Percentiles rank a stretch among this genome's conserved stretches.
Conservation (phyloP, 495 filamentous ascomycete genomes). For the Parathielavia appendiculata region DNA sequence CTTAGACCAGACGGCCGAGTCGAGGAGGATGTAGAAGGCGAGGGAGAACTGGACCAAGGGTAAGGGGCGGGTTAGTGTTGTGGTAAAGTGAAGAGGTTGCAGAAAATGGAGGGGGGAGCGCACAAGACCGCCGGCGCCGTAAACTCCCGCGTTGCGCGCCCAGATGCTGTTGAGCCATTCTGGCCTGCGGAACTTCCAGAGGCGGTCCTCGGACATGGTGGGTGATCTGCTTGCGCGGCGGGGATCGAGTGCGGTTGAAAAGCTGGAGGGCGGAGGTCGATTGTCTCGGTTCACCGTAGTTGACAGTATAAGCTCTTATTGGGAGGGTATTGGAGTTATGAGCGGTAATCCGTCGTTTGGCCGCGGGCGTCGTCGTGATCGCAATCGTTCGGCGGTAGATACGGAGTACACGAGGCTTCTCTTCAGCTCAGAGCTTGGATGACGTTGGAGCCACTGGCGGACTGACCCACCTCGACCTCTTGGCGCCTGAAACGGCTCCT, state of each 20-base stretch:
- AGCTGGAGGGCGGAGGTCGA: background rate
- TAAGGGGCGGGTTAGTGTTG: background rate
- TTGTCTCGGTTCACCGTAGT: background rate
- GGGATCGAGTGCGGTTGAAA: background rate
- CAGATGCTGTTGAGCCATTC: constrained; percentile 87
- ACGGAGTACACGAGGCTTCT: background rate
- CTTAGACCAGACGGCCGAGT: constrained; percentile 81
- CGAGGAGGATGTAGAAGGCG: constrained; percentile 94
- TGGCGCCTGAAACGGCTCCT: background rate
- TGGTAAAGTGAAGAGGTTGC: background rate
- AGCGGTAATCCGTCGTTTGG: background rate
- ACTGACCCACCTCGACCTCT: constrained; percentile 11
- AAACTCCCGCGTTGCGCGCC: constrained; percentile 77
- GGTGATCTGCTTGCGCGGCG: background rate
- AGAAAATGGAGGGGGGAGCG: constrained; percentile 24
- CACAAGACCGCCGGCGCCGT: constrained; percentile 81
- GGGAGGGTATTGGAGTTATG: background rate
- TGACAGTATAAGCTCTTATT: background rate
- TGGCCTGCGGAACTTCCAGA: constrained; percentile 74
- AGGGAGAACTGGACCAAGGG: constrained; percentile 84
- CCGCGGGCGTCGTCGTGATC: background rate
- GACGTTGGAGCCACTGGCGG: constrained; percentile 15
- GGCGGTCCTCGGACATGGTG: constrained; percentile 56
- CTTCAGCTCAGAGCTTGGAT: constrained; percentile 6
- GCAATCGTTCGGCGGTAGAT: constrained; percentile 1